Percentiles rank a stretch among this genome's conserved stretches.
These are phyloP conservation scores for Monilinia laxa DNA, from an alignment of 2,329 filamentous ascomycete species.

Conservation along the genomic window DNA sequence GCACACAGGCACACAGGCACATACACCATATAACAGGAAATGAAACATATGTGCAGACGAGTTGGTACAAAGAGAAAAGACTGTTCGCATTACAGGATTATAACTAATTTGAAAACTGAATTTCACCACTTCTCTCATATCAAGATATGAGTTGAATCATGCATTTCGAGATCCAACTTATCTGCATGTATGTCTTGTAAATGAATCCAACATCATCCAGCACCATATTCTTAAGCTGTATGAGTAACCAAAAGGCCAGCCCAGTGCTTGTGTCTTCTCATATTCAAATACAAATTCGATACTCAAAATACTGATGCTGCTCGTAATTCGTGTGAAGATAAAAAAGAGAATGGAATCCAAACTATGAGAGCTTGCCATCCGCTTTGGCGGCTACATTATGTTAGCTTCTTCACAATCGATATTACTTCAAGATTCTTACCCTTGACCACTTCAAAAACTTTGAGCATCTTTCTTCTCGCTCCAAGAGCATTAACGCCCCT, in stretches of 20 bases:
- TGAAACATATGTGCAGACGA: neutral
- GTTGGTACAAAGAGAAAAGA: conserved; percentile 6
- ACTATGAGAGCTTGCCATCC: conserved; percentile 64
- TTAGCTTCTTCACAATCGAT: conserved; percentile 36
- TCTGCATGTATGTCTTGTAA: neutral
- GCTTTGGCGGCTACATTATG: conserved; percentile 62
- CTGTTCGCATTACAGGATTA: conserved; percentile 10
- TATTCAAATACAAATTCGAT: conserved; percentile 15
- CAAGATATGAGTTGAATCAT: conserved; percentile 6
- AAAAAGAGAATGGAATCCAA: conserved; percentile 18
- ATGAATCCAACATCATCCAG: conserved; percentile 22
- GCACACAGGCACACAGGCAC: neutral
- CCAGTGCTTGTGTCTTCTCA: neutral
- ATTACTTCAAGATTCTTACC: conserved; percentile 47
- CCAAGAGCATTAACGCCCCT: conserved; percentile 93
- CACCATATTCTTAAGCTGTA: neutral
- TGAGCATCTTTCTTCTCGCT: conserved; percentile 95
- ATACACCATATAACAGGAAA: neutral
- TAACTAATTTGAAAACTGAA: neutral
- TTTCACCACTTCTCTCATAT: neutral
- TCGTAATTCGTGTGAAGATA: neutral
- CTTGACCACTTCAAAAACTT: conserved; percentile 97
- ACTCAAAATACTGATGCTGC: neutral
- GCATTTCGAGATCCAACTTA: conserved; percentile 17
- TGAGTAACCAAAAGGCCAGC: conserved; percentile 1